Percentiles rank a stretch among this genome's conserved stretches.
Conservation (phyloP, 2,329 filamentous ascomycete genomes). For the Cadophora gregata region DNA sequence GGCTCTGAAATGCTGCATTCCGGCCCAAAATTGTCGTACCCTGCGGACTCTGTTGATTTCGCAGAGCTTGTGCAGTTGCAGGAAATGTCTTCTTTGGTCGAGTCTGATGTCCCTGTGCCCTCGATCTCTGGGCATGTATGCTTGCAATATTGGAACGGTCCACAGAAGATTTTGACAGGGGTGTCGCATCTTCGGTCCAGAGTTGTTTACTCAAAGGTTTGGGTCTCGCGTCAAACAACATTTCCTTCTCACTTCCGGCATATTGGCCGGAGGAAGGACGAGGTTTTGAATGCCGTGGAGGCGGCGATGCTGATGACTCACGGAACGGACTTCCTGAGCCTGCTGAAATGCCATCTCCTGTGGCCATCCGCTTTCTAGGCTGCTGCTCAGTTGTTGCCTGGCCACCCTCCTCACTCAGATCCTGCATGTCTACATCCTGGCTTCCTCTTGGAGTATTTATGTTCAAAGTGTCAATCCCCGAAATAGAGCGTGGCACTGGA, state of each 20-base stretch:
- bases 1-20: slow-evolving; percentile 48
- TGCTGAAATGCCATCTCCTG: slow-evolving; percentile 41
- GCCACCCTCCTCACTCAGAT: slow-evolving; percentile 29
- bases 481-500: slow-evolving; percentile 28
- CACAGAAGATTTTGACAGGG: slow-evolving; percentile 31
- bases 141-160: slow-evolving; percentile 42
- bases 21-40: slow-evolving; percentile 55
- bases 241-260: slow-evolving; percentile 25
- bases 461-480: slow-evolving; percentile 33
- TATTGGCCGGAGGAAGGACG: slow-evolving; percentile 33
- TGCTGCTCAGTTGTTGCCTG: slow-evolving; percentile 30
- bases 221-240: slow-evolving; percentile 29
- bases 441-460: slow-evolving; percentile 26
- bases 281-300: slow-evolving; percentile 36
- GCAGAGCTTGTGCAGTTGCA: slow-evolving; percentile 14
- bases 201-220: slow-evolving; percentile 34
- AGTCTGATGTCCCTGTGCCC: slow-evolving; percentile 31
- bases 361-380: slow-evolving; percentile 38
- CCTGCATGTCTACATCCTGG: slow-evolving; percentile 34
- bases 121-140: slow-evolving; percentile 32
- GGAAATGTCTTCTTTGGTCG: slow-evolving; percentile 28
- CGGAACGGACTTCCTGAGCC: slow-evolving; percentile 37
- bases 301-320: slow-evolving; percentile 34
- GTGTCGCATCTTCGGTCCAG: slow-evolving; percentile 38
- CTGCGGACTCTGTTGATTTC: slow-evolving; percentile 41